Conservation (phyloP, 495 filamentous ascomycete species). For the Pseudomonodictys pantanalensis region DNA sequence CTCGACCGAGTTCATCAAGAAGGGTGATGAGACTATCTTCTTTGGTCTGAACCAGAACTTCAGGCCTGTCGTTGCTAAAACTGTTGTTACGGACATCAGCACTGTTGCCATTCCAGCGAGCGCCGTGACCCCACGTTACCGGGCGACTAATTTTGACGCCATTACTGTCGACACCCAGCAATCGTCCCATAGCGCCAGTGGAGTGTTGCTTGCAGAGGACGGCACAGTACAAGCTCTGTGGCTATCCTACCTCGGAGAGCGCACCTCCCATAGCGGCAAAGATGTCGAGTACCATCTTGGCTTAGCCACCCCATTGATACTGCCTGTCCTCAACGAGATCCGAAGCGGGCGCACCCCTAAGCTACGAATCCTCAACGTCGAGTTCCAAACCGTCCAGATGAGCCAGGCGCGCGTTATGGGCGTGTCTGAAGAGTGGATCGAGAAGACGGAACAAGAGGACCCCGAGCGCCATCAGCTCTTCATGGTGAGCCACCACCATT, state of each 20-base stretch:
- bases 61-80: constrained; percentile 88
- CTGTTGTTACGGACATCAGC: constrained; percentile 93
- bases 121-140: constrained; percentile 83
- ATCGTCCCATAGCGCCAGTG: constrained; percentile 88
- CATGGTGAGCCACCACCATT: too few relatives aligned
- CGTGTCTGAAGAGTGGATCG: constrained; percentile 91
- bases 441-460: constrained; percentile 79
- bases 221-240: constrained; percentile 92
- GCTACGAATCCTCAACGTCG: constrained; percentile 85
- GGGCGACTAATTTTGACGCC: constrained; percentile 94
- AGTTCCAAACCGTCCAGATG: constrained; percentile 95
- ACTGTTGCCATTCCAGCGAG: constrained; percentile 96
- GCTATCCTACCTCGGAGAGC: constrained; percentile 94
- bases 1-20: constrained; percentile 76
- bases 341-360: constrained; percentile 73
- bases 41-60: constrained; percentile 96
- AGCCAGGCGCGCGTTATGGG: constrained; percentile 98
- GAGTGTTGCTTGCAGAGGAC: constrained; percentile 84
- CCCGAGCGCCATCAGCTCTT: constrained; percentile 92
- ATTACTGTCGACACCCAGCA: constrained; percentile 94
- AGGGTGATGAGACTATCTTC: constrained; percentile 87
- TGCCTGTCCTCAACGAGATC: constrained; percentile 81
- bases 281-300: constrained; percentile 98
- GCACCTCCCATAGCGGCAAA: constrained; percentile 69
- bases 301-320: constrained; percentile 79